These are phyloP conservation scores for Coniosporium tulheliwenetii DNA, from an alignment of 2,329 filamentous ascomycete species.

Conservation along the genomic window DNA sequence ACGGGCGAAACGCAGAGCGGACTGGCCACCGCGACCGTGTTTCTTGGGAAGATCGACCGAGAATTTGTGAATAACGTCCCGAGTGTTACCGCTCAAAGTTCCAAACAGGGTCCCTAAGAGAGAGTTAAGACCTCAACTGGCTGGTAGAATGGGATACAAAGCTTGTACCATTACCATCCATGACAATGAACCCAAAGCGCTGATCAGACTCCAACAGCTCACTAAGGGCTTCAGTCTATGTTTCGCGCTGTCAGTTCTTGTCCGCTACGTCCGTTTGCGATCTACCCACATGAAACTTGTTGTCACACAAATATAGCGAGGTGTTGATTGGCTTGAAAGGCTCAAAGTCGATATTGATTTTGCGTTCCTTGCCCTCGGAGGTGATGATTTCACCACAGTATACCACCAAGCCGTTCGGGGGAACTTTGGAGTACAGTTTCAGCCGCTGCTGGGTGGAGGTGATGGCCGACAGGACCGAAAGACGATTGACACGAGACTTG, in stretches of 20 bases:
- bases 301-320: constrained; percentile 97
- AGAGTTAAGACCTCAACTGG: no score
- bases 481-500: constrained; percentile 97
- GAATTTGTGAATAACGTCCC: constrained; percentile 95
- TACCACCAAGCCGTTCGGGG: constrained; percentile 90
- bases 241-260: no score
- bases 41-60: constrained; percentile 98
- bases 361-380: constrained; percentile 93
- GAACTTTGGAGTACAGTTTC: constrained; percentile 98
- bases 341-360: constrained; percentile 99
- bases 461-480: constrained; percentile 94
- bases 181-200: constrained; percentile 98
- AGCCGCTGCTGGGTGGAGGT: constrained; percentile 98
- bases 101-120: constrained; percentile 58
- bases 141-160: no score
- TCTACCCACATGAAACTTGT: constrained; percentile 66
- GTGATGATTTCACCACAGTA: constrained; percentile 99
- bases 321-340: constrained; percentile 99
- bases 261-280: no score
- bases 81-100: constrained; percentile 90
- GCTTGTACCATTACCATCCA: constrained; percentile 79
- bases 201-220: constrained; percentile 97
- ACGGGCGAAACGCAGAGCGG: constrained; percentile 97
- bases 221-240: constrained; percentile 69
- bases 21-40: constrained; percentile 99